Evolutionary conservation across 257 asterid species (phyloP), one percentile per base, ranked within the genome.

Genomic region (Misopates orontium): DNA sequence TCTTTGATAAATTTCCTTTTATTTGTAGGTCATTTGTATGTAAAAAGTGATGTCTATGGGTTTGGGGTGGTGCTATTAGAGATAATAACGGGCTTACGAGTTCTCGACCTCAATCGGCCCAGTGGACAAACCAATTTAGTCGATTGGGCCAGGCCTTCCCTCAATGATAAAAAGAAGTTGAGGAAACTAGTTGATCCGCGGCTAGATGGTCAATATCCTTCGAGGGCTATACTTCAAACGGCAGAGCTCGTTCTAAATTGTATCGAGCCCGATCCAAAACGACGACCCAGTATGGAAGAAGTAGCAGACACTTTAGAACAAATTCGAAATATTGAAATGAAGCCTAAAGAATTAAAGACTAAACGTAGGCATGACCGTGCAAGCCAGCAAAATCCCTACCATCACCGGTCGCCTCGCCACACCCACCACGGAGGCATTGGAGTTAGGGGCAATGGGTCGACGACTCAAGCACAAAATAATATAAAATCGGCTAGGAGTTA

Each of bases 1-100:
- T 24, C 21, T 1, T 1, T 42, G 19, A 9, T 10, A 31, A 10
- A 8, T 60, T 52, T 36, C 10, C 11, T 6, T 42, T 8, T 2
- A 22, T 1, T 40, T 65, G 24, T 71, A 92, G 98, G 98, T 55
- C 98, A 85, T 79, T 69, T 92, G 44, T 92, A 89, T 1, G 95
- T 91, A 19, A 91, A 80, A 72, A 89, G 96, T 40, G 98, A 91
- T 4, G 97, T 92, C 0, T 92, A 84, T 4, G 97, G 98, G 7
- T 89, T 92, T 1, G 98, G 98, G 0, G 97, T 92, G 48, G 91
- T 89, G 4, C 18, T 89, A 16, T 40, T 92, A 0, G 98, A 92
- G 66, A 69, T 92, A 10, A 19, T 92, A 9, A 81, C 87, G 48
- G 98, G 98, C 40, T 71, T 74, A 0, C 76, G 80, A 25, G 98